A percentile compares a stretch with the other conserved stretches of the same genome.
Evolutionary conservation across 257 asterid species (phyloP).

Genomic region (Striga asiatica): DNA sequence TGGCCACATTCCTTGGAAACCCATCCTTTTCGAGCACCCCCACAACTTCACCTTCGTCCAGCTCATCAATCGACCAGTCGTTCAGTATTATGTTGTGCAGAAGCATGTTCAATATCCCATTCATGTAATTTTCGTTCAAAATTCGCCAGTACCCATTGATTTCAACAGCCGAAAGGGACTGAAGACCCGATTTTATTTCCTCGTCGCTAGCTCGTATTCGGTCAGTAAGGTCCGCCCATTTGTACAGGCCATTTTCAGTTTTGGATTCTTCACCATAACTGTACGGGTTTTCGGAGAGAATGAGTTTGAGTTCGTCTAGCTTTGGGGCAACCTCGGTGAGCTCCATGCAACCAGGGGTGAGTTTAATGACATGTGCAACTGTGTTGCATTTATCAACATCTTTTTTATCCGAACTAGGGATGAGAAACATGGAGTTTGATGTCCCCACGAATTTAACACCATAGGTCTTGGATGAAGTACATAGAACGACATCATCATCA

Average conservation of each 20-base stretch:
- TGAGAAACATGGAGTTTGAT: slow-evolving; percentile 76
- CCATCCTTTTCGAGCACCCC: slow-evolving; percentile 56
- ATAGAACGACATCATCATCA: slow-evolving; percentile 90
- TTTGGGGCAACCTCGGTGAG: slow-evolving; percentile 83
- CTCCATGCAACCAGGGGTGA: slow-evolving; percentile 79
- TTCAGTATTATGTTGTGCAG: slow-evolving; percentile 44
- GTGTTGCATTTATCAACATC: slow-evolving; percentile 20
- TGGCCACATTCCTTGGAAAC: slow-evolving; percentile 47
- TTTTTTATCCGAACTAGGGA: slow-evolving; percentile 53
- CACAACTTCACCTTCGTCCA: slow-evolving; percentile 60
- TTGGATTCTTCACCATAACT: slow-evolving; percentile 38
- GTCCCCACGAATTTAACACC: slow-evolving; percentile 87
- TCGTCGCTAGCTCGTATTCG: slow-evolving; percentile 75
- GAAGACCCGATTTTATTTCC: slow-evolving; percentile 56
- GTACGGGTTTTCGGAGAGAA: slow-evolving; percentile 71
- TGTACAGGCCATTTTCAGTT: slow-evolving; percentile 32
- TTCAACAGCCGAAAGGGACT: slow-evolving; percentile 57
- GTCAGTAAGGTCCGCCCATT: slow-evolving; percentile 69
- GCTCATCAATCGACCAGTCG: slow-evolving; percentile 59
- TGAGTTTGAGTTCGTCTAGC: slow-evolving; percentile 63
- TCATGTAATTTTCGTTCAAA: slow-evolving; percentile 54
- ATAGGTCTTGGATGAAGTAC: slow-evolving; percentile 74
- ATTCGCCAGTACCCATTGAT: slow-evolving; percentile 80
- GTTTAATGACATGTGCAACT: slow-evolving; percentile 61
- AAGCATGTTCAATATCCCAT: slow-evolving; percentile 53